These are phyloP conservation scores for Geranium rotundifolium DNA, from an alignment of 345 rosid species.

Conservation along the genomic window DNA sequence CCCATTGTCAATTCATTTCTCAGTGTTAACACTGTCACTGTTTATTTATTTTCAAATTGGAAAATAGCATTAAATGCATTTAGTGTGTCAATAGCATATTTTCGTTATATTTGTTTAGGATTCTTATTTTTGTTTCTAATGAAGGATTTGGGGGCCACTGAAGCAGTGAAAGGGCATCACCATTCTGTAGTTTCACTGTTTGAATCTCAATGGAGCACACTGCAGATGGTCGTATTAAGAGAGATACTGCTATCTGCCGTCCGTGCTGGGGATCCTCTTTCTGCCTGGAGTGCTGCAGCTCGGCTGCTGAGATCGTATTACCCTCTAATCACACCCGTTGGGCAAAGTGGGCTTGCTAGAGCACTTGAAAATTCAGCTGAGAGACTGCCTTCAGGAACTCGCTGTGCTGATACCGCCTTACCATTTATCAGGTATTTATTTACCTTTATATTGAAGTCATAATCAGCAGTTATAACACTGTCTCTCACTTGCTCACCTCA, in stretches of 20 bases:
- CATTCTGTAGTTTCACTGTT: conserved; percentile 76
- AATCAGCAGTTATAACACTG: too few species aligned
- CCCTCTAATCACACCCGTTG: conserved; percentile 94
- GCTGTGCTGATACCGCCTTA: conserved; percentile 94
- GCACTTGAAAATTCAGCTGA: conserved; percentile 80
- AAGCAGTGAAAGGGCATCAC: conserved; percentile 66
- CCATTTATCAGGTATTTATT: conserved; percentile 73
- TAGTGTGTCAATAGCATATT: not conserved
- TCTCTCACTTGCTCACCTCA: too few species aligned
- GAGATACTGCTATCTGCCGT: conserved; percentile 96
- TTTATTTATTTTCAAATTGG: too few species aligned
- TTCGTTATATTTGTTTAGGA: too few species aligned
- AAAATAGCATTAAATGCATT: too few species aligned
- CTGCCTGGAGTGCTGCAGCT: conserved; percentile 99
- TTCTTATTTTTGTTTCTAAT: conserved; percentile 7
- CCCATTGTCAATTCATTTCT: too few species aligned
- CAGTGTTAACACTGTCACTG: too few species aligned
- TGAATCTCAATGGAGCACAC: conserved; percentile 97
- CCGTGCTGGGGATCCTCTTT: conserved; percentile 95
- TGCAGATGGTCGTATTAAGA: conserved; percentile 98
- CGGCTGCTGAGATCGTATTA: conserved; percentile 86
- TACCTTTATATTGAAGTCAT: too few species aligned
- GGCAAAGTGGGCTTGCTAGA: conserved; percentile 94
- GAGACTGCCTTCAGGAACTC: conserved; percentile 89
- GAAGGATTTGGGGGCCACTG: conserved; percentile 56